Conservation (phyloP, 345 rosid species). For the Bruguiera parviflora region DNA sequence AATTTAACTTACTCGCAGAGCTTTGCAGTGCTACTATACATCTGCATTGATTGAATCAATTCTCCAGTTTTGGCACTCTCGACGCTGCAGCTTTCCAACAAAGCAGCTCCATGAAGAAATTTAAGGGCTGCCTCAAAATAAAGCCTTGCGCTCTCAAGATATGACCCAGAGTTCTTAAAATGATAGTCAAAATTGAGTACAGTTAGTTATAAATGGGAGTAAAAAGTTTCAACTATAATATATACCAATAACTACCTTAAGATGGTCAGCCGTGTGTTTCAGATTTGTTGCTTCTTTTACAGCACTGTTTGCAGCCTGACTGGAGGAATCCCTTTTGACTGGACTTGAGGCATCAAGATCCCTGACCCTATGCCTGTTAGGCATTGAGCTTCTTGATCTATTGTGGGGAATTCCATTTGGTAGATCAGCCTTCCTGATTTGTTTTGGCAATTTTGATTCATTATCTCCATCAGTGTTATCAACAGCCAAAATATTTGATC, state of each 20-base stretch:
- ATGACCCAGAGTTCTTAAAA: conserved; percentile 10
- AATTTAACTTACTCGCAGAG: conserved; percentile 13
- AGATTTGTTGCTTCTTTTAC: conserved; percentile 2
- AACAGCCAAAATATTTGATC: conserved; percentile 20
- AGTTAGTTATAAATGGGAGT: not conserved
- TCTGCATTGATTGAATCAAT: conserved; percentile 4
- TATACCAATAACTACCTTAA: conserved; percentile 1
- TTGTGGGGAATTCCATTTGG: not conserved
- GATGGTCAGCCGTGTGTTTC: conserved; percentile 2
- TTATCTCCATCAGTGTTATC: conserved; percentile 36
- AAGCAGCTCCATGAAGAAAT: conserved; percentile 21
- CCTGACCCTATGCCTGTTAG: not conserved
- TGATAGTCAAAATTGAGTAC: not conserved
- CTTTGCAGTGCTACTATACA: conserved; percentile 13
- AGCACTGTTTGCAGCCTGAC: conserved; percentile 1
- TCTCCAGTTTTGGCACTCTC: conserved; percentile 10
- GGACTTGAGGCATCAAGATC: conserved; percentile 1
- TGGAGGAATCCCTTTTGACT: not conserved
- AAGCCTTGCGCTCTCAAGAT: conserved; percentile 6
- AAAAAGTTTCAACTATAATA: not conserved
- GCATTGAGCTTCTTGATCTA: not conserved
- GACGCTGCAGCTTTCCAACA: not conserved
- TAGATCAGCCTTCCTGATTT: not conserved
- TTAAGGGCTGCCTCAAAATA: conserved; percentile 21
- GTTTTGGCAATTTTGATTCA: conserved; percentile 27